A percentile compares a stretch with the other conserved stretches of the same genome.
Evolutionary conservation across 495 filamentous ascomycete species (phyloP).

Genomic region (Lophiostoma macrostomum): DNA sequence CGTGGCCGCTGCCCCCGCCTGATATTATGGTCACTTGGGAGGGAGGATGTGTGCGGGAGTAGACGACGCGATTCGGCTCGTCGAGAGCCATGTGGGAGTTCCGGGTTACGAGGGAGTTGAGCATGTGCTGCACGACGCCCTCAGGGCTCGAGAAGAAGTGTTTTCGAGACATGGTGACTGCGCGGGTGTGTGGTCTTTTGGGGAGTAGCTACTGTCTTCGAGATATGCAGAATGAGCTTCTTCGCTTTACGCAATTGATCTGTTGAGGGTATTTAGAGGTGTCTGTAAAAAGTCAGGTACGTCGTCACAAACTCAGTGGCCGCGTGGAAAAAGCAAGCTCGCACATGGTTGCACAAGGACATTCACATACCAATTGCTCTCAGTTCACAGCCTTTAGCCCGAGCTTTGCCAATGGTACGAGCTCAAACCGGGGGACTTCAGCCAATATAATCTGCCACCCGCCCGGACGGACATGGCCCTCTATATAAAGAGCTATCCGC

Average conservation of each 20-base stretch:
- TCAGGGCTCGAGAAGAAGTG: conserved; percentile 41
- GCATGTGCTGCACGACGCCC: conserved; percentile 52
- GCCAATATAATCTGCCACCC: no score
- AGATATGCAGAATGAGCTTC: neutral
- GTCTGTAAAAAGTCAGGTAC: no score
- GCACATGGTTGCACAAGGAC: no score
- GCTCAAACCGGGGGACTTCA: no score
- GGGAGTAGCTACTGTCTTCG: neutral
- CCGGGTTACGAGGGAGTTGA: conserved; percentile 54
- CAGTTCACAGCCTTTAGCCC: no score
- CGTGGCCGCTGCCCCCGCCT: conserved; percentile 61
- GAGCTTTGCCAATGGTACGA: no score
- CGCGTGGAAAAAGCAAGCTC: no score
- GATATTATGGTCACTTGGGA: conserved; percentile 58
- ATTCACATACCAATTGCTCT: no score
- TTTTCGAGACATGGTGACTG: conserved; percentile 38
- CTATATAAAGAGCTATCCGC: neutral
- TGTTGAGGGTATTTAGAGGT: no score
- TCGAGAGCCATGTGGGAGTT: conserved; percentile 58
- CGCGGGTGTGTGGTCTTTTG: neutral
- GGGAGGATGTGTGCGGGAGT: conserved; percentile 49
- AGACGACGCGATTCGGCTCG: conserved; percentile 56
- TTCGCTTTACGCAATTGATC: no score
- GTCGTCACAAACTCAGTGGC: no score
- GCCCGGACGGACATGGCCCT: neutral